Conservation (phyloP, 768 basidiomycete species). For the Lentinula aciculospora region DNA sequence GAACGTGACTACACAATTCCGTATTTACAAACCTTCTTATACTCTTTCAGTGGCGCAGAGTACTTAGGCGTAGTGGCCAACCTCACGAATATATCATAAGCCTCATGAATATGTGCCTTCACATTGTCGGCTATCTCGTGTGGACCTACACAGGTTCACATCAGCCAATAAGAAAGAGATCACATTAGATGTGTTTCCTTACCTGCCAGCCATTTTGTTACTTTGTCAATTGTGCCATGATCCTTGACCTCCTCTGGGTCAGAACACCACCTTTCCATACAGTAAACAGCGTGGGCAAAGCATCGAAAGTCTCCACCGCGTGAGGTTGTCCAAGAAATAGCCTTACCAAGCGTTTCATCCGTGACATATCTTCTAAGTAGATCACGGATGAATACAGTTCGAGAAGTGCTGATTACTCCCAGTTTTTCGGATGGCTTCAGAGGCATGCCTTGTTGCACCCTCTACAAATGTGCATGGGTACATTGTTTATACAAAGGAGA, state of each 20-base stretch:
- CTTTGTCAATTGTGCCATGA: background rate
- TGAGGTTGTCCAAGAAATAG: conserved; percentile 28
- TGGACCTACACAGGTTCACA: background rate
- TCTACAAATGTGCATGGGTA: conserved; percentile 29
- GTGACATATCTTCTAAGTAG: conserved; percentile 43
- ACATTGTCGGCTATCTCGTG: background rate
- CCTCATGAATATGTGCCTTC: background rate
- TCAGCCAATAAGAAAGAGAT: background rate
- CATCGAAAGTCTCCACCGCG: conserved; percentile 57
- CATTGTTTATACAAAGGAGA: background rate
- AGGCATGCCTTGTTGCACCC: conserved; percentile 76
- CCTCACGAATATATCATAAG: background rate
- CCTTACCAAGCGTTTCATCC: conserved; percentile 23
- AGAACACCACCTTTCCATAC: conserved; percentile 33
- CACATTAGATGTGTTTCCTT: no score
- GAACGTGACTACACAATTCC: no score
- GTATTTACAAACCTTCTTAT: conserved; percentile 2
- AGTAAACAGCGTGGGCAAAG: conserved; percentile 47
- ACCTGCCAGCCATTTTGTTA: conserved; percentile 2
- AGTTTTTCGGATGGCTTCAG: conserved; percentile 48
- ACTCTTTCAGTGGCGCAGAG: background rate
- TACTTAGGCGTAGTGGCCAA: background rate
- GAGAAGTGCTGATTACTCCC: conserved; percentile 56
- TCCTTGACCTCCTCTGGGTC: background rate
- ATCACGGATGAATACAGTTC: conserved; percentile 53